Conservation (phyloP, 345 rosid genomes). For the Erysimum cheiranthoides region DNA sequence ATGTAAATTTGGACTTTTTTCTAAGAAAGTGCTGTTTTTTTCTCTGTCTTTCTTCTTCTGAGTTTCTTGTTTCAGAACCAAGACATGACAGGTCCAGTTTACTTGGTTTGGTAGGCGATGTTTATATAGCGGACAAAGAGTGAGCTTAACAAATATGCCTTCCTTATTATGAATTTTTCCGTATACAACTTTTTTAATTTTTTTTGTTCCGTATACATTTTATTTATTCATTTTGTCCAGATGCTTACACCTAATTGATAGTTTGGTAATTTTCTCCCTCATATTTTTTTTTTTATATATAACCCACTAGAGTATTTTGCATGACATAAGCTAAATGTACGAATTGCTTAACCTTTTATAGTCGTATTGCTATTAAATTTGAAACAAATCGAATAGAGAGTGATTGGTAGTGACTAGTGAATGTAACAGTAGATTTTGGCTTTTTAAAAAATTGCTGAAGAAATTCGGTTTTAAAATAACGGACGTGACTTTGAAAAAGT, state of each 20-base stretch:
- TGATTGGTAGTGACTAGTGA: background rate
- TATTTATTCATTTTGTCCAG: background rate
- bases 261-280: background rate
- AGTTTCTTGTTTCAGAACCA: slow-evolving; percentile 35
- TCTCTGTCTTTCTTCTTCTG: background rate
- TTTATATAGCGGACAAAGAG: slow-evolving; percentile 32
- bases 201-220: background rate
- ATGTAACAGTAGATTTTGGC: too few relatives aligned
- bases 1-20: slow-evolving; percentile 22
- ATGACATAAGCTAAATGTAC: background rate
- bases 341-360: background rate
- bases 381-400: background rate
- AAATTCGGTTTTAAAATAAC: background rate
- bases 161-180: background rate
- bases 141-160: slow-evolving; percentile 8
- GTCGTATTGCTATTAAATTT: background rate
- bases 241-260: background rate
- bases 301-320: slow-evolving; percentile 6
- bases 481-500: background rate
- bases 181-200: background rate
- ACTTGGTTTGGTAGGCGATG: slow-evolving; percentile 39
- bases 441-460: background rate
- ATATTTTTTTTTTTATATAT: background rate
- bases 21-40: slow-evolving; percentile 6
- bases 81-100: slow-evolving; percentile 46